These are phyloP conservation scores for Pittosporum tobira DNA, from an alignment of 129 eudicot genomes.

Conservation along the genomic window DNA sequence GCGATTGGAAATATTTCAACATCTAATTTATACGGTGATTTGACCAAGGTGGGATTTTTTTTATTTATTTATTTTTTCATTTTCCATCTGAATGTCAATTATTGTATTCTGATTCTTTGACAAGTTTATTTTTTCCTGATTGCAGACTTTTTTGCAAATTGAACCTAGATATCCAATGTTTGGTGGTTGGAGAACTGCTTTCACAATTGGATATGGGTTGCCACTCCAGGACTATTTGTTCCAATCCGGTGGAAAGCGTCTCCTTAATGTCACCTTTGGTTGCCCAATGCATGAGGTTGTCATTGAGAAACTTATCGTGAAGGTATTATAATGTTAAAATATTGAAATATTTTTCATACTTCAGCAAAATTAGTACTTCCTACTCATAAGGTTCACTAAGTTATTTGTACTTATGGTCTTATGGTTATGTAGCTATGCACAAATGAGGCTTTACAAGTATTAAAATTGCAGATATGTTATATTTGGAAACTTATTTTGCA, in stretches of 20 bases:
- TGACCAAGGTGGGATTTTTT: constrained; percentile 42
- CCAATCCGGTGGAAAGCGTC: constrained; percentile 67
- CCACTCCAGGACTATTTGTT: constrained; percentile 81
- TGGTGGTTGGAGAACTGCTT: constrained; percentile 97
- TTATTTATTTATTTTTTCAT: background rate
- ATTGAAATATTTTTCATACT: background rate
- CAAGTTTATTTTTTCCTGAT: constrained; percentile 5
- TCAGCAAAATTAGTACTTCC: background rate
- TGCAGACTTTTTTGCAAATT: constrained; percentile 84
- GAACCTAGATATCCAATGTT: constrained; percentile 97
- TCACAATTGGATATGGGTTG: constrained; percentile 90
- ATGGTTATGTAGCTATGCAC: background rate
- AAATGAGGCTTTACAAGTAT: background rate
- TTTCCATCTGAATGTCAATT: too few relatives aligned
- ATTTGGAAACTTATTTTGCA: background rate
- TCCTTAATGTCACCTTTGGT: constrained; percentile 62
- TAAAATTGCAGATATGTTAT: background rate
- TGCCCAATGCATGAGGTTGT: constrained; percentile 71
- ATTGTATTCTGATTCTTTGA: constrained; percentile 9
- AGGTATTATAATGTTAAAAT: constrained; percentile 50
- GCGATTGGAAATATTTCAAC: constrained; percentile 98
- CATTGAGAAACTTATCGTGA: constrained; percentile 66
- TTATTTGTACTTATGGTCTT: constrained; percentile 2
- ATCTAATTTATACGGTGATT: constrained; percentile 62
- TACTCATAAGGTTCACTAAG: background rate